Base-by-base conservation (phyloP, 306 rosid species). In the Purshia tridentata region DNA sequence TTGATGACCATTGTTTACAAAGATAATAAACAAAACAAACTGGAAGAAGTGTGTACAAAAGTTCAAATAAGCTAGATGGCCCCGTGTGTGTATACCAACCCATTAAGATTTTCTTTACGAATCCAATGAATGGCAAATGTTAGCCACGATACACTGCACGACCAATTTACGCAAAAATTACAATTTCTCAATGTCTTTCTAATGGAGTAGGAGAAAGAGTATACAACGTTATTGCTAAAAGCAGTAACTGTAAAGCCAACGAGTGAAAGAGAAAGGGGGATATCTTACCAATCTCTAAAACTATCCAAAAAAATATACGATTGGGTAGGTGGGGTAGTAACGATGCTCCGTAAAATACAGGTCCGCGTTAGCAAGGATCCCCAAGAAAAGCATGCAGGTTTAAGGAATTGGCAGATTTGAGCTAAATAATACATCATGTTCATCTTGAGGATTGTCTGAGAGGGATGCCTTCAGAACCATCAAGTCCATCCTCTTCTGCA, bases 401-500 rank as follows among this genome's bases (percentile, higher is more conserved):
- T 37, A 57, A 49, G 59, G 72, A 75, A 67, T 29, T 4, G 51
- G 71, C 71, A 71, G 62, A 68, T 61, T 74, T 66, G 50, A 13
- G 16, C 47, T 40, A 63, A 79, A 19, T 40, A 81, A 77, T 59
- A 46, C 66, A 49, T 89, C 91, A 91, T 6, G 92, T 64, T 5
- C 65, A 53, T 80, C 96, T 88, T 47, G 19, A 51, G 20, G 84
- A 81, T 5, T 90, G 88, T 83, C 98, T 87, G 7, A 91, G 98
- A 69, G 98, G 98, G 80, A 95, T 90, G 83, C 98, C 96, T 76
- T 90, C 93, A 5, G 82, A 84, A 20, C 82, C 92, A 76, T 72
- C 80, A 68, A 82, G 54, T 23, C 83, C 92, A 68, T 86, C 92
- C 81, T 86, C 99, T 63, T 91, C 99, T 1, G 90, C 77, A 70